phyloP scores from a whole-genome alignment of 495 filamentous ascomycete genomes.

The Penicillium waksmanii region DNA sequence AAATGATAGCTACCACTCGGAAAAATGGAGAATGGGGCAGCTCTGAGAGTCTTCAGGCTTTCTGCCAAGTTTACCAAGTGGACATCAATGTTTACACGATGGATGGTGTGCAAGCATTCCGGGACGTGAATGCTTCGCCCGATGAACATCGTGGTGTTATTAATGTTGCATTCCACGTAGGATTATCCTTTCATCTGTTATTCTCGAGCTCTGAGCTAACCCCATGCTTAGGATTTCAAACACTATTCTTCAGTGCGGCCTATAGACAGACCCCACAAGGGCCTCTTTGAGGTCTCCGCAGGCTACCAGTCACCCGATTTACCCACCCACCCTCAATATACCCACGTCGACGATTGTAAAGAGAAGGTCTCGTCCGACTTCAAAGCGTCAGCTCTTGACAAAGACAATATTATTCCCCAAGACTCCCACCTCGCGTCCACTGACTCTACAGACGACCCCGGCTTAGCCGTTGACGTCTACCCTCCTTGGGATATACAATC shows the following conservation, averaged over 20 bases:
- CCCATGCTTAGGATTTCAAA: constrained; percentile 52
- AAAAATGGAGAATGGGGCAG: constrained; percentile 69
- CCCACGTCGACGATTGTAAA: not conserved
- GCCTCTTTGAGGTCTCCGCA: constrained; percentile 42
- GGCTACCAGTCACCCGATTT: not conserved
- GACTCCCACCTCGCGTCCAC: not conserved
- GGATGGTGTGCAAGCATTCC: constrained; percentile 46
- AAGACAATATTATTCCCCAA: constrained; percentile 11
- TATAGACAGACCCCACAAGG: constrained; percentile 61
- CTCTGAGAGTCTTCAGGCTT: constrained; percentile 73
- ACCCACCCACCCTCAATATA: not conserved
- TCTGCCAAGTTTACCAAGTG: constrained; percentile 61
- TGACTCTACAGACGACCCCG: constrained; percentile 22
- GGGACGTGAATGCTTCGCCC: constrained; percentile 50
- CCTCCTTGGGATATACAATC: constrained; percentile 66
- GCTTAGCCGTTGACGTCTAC: constrained; percentile 39
- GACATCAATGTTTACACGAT: constrained; percentile 68
- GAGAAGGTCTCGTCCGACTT: not conserved
- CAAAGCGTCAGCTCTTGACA: not conserved
- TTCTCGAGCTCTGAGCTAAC: not conserved
- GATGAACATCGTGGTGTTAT: constrained; percentile 47
- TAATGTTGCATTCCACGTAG: constrained; percentile 76
- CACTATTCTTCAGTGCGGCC: constrained; percentile 78
- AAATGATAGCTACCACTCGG: constrained; percentile 63
- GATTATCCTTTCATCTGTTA: constrained; percentile 25